Evolutionary conservation across 2,329 filamentous ascomycete genomes (phyloP).

Genomic region (Aspergillus alliaceus): DNA sequence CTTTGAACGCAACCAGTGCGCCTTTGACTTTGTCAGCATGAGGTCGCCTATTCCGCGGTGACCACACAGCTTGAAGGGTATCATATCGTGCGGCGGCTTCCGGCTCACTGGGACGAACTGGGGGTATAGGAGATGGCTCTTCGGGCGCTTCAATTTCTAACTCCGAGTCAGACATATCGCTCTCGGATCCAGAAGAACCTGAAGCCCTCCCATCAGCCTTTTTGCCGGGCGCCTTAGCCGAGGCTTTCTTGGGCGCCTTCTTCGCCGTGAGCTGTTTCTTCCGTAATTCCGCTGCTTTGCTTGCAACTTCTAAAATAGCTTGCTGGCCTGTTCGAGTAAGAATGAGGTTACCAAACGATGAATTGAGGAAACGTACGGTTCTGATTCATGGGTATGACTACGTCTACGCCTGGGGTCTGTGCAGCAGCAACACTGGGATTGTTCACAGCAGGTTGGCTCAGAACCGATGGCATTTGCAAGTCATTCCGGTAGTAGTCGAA

Average conservation of each 20-base stretch:
- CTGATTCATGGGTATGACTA: not conserved
- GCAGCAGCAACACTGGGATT: not conserved
- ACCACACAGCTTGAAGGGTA: conserved; percentile 62
- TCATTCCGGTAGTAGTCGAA: conserved; percentile 31
- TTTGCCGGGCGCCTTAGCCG: conserved; percentile 24
- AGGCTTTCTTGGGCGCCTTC: conserved; percentile 25
- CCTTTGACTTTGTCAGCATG: conserved; percentile 54
- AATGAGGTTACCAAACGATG: not conserved
- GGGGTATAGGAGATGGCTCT: conserved; percentile 57
- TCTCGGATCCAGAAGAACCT: conserved; percentile 48
- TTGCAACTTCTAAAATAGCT: conserved; percentile 6
- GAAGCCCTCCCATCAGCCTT: conserved; percentile 28
- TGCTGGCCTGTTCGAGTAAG: conserved; percentile 14
- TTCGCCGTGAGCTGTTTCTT: conserved; percentile 22
- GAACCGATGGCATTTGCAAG: conserved; percentile 24
- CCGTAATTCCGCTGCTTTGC: conserved; percentile 15
- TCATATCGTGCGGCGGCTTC: conserved; percentile 58
- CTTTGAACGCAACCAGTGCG: conserved; percentile 58
- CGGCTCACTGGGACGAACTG: conserved; percentile 52
- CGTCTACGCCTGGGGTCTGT: conserved; percentile 3
- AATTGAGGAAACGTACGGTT: conserved; percentile 14
- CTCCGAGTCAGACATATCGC: conserved; percentile 52
- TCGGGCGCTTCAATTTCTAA: conserved; percentile 53
- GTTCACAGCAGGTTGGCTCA: conserved; percentile 9
- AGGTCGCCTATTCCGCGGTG: conserved; percentile 52